Conservation (phyloP, 2,329 filamentous ascomycete genomes). For the Cordyceps tenuipes region DNA sequence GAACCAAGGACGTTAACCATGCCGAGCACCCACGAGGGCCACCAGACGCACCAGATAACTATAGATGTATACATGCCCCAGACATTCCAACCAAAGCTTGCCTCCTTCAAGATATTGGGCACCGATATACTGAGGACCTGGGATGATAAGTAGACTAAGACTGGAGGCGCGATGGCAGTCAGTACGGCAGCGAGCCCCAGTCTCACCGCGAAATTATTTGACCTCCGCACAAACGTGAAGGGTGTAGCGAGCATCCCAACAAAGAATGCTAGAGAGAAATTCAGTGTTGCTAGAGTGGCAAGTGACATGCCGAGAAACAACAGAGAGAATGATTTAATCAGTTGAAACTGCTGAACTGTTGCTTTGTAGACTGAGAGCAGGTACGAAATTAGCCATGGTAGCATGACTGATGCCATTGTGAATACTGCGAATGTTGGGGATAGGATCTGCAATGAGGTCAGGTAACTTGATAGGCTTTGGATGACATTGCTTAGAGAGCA, state of each 20-base stretch:
- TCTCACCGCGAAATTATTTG: constrained; percentile 29
- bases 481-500: constrained; percentile 22
- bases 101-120: constrained; percentile 55
- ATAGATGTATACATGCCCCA: constrained; percentile 85
- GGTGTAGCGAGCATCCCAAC: constrained; percentile 73
- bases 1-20: constrained; percentile 44
- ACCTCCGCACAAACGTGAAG: constrained; percentile 62
- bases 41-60: constrained; percentile 91
- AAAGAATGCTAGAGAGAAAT: constrained; percentile 85
- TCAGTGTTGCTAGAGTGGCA: constrained; percentile 85
- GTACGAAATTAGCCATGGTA: constrained; percentile 50
- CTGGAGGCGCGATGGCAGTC: constrained; percentile 52
- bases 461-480: background rate
- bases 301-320: constrained; percentile 86
- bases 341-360: constrained; percentile 60
- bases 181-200: constrained; percentile 43
- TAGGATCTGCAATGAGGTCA: constrained; percentile 40
- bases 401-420: constrained; percentile 40
- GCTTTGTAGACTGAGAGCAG: constrained; percentile 46
- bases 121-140: constrained; percentile 34
- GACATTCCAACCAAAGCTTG: constrained; percentile 81
- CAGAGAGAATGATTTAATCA: constrained; percentile 88
- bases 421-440: constrained; percentile 51
- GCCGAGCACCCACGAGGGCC: constrained; percentile 78
- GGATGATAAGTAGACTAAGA: constrained; percentile 43